Evolutionary conservation across 306 rosid species (phyloP), one percentile per base, ranked within the genome.

Genomic region (Corylus heterophylla): DNA sequence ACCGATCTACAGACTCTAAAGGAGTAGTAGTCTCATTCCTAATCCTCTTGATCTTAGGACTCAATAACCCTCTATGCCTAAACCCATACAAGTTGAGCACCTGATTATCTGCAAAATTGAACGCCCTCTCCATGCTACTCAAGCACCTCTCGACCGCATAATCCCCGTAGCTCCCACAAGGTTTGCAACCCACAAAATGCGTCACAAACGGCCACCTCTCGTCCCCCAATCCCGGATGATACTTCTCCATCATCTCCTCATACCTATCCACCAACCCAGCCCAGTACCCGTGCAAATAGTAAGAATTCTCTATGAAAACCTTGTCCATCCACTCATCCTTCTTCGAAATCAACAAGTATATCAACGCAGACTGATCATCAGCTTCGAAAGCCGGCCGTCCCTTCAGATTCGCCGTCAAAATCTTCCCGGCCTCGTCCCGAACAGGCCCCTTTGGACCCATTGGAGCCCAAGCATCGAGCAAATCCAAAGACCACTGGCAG

Each of bases 151-250:
- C 96, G 35, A 96, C 99, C 0, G 99, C 93, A 81, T 96, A 96
- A 85, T 96, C 99, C 50, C 98, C 99, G 74, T 96, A 96, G 83
- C 99, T 96, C 54, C 99, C 99, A 89, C 99, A 96, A 4, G 99
- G 99, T 80, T 96, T 96, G 84, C 99, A 96, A 3, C 99, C 99
- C 50, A 96, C 99, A 20, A 96, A 96, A 83, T 96, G 99, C 0
- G 99, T 96, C 84, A 96, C 99, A 81, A 96, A 96, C 1, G 99
- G 99, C 99, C 99, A 96, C 81, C 99, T 90, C 79, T 96, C 99
- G 49, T 96, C 99, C 5, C 99, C 98, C 44, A 96, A 80, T 1
- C 99, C 99, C 0, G 99, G 98, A 75, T 90, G 95, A 81, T 96
- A 96, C 91, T 96, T 96, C 89, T 96, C 97, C 3, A 90, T 82